Conservation (phyloP, 2,329 filamentous ascomycete species). For the Epichloe festucae region DNA sequence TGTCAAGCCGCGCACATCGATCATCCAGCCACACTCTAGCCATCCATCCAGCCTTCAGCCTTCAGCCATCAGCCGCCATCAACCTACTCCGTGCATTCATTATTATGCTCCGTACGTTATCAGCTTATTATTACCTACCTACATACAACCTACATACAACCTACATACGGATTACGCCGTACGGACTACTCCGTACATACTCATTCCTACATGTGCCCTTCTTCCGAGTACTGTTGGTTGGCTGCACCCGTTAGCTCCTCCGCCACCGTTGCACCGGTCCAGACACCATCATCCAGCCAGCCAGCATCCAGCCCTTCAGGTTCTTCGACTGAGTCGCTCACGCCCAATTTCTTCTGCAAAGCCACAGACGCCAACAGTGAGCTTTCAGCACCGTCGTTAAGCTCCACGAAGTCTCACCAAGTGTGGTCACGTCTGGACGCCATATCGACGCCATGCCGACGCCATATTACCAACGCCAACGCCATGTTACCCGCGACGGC, state of each 20-base stretch:
- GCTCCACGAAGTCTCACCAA: not conserved
- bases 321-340: not conserved
- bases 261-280: slow-evolving; percentile 11
- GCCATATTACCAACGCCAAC: slow-evolving; percentile 1
- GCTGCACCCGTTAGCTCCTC: not conserved
- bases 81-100: too few relatives aligned
- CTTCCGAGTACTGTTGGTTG: slow-evolving; percentile 3
- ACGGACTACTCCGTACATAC: too few relatives aligned
- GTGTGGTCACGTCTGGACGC: slow-evolving; percentile 3
- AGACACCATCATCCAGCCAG: slow-evolving; percentile 5
- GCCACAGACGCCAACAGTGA: slow-evolving; percentile 5
- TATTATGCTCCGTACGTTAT: too few relatives aligned
- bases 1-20: too few relatives aligned
- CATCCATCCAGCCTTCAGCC: too few relatives aligned
- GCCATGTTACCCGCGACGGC: slow-evolving; percentile 5
- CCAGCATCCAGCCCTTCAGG: not conserved
- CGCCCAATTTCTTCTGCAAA: not conserved
- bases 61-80: too few relatives aligned
- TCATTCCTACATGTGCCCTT: not conserved
- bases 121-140: too few relatives aligned
- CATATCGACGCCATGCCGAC: not conserved
- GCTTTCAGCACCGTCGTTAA: slow-evolving; percentile 1
- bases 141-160: too few relatives aligned
- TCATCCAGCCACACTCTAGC: too few relatives aligned
- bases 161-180: too few relatives aligned